phyloP scores from a whole-genome alignment of 208 protist species.

The Zelonia costaricensis region DNA sequence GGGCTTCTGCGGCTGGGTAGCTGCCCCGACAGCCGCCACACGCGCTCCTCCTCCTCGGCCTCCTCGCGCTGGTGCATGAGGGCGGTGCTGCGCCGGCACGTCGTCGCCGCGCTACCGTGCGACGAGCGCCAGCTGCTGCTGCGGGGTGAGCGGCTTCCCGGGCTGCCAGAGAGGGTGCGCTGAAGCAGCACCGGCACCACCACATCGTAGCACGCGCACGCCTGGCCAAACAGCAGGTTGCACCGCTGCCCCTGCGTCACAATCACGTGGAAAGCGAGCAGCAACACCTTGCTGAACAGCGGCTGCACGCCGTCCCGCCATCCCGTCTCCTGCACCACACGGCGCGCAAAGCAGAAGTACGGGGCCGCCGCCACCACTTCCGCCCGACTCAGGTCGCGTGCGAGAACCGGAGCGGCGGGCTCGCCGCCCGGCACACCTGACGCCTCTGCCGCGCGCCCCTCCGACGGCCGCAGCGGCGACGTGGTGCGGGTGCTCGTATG shows the following conservation, averaged over 20 bases:
- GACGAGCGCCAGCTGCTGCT: slow-evolving; percentile 9
- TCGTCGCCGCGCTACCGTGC: slow-evolving; percentile 2
- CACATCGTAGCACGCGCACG: slow-evolving; percentile 74
- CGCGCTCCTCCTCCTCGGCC: slow-evolving; percentile 12
- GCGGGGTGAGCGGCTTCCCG: slow-evolving; percentile 1
- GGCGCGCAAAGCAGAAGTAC: slow-evolving; percentile 80
- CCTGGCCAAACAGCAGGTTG: slow-evolving; percentile 80
- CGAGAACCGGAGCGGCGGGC: slow-evolving; percentile 43
- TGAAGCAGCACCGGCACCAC: slow-evolving; percentile 35
- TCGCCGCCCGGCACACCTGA: slow-evolving; percentile 1
- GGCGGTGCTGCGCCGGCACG: slow-evolving; percentile 19
- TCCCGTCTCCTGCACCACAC: slow-evolving; percentile 60
- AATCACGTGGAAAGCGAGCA: slow-evolving; percentile 74
- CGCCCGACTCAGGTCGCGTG: slow-evolving; percentile 58
- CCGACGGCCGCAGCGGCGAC: not conserved
- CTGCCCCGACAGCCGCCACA: not conserved
- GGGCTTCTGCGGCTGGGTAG: not conserved
- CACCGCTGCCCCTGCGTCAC: slow-evolving; percentile 46
- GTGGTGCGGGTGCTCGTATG: slow-evolving; percentile 2
- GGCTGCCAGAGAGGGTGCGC: not conserved
- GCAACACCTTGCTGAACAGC: slow-evolving; percentile 59
- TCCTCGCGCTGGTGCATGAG: slow-evolving; percentile 26
- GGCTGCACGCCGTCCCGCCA: slow-evolving; percentile 61
- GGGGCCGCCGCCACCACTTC: slow-evolving; percentile 63
- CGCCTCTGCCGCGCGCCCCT: not conserved